phyloP scores from a whole-genome alignment of 2,329 filamentous ascomycete species.

The Amauroascus niger region DNA sequence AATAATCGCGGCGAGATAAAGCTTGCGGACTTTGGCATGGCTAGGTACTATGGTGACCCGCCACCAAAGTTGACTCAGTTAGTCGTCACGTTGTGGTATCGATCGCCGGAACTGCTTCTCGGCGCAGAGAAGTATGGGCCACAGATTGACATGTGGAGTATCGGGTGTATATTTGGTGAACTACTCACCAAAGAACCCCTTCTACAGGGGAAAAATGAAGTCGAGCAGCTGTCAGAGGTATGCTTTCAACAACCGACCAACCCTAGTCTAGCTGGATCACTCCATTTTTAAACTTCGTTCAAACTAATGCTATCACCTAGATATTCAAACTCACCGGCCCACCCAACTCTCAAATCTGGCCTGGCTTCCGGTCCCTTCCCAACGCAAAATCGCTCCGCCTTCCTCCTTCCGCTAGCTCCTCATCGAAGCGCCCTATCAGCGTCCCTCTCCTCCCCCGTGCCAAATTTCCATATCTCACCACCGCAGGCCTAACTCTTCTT shows the following conservation, averaged over 20 bases:
- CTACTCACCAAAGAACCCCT: slow-evolving; percentile 73
- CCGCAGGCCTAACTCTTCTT: slow-evolving; percentile 62
- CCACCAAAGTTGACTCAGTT: slow-evolving; percentile 73
- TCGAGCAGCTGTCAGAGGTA: slow-evolving; percentile 69
- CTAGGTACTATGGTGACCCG: slow-evolving; percentile 74
- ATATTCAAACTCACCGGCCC: slow-evolving; percentile 87
- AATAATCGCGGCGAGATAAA: slow-evolving; percentile 93
- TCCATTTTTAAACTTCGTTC: background rate
- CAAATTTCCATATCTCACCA: slow-evolving; percentile 71
- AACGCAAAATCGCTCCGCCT: slow-evolving; percentile 74
- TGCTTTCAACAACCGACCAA: slow-evolving; percentile 14
- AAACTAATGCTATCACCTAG: slow-evolving; percentile 21
- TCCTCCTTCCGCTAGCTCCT: slow-evolving; percentile 39
- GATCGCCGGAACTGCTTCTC: slow-evolving; percentile 79
- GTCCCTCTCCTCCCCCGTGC: slow-evolving; percentile 54
- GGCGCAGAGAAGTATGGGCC: slow-evolving; percentile 65
- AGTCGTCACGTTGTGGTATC: slow-evolving; percentile 96
- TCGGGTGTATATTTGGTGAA: slow-evolving; percentile 93
- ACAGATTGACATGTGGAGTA: slow-evolving; percentile 86
- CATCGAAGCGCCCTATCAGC: slow-evolving; percentile 26
- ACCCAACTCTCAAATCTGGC: slow-evolving; percentile 75
- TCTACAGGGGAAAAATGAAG: slow-evolving; percentile 82
- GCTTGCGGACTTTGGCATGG: slow-evolving; percentile 97
- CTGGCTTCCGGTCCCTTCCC: slow-evolving; percentile 72
- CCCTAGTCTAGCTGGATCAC: background rate